Conservation (phyloP, 75 land plant species). For the Selaginella tamariscina region DNA sequence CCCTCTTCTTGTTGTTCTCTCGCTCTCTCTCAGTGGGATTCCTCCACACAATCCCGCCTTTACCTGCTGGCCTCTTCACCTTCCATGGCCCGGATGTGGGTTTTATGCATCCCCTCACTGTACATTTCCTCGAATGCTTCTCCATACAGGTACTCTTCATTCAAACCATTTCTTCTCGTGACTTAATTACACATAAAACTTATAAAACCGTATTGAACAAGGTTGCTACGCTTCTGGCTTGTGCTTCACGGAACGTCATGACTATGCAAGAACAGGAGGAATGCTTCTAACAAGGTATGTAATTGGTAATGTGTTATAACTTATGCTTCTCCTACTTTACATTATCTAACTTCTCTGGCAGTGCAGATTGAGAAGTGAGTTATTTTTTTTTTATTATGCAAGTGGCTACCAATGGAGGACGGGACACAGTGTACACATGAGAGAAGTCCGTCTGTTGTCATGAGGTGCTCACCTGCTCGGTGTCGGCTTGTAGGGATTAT, state of each 20-base stretch:
- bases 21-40: background rate
- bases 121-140: background rate
- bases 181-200: no score
- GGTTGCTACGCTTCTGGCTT: no score
- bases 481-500: no score
- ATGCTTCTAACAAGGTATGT: no score
- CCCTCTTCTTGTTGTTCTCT: slow-evolving; percentile 13
- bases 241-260: background rate
- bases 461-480: no score
- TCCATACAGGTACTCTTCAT: background rate
- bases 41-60: slow-evolving; percentile 1
- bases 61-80: background rate
- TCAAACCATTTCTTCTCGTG: no score
- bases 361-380: background rate
- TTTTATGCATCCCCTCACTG: slow-evolving; percentile 2
- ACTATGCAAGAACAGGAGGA: background rate
- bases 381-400: no score
- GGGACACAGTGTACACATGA: no score
- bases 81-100: slow-evolving; percentile 1
- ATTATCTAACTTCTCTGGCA: background rate
- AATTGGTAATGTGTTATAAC: no score
- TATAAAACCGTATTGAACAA: no score
- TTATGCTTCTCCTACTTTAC: background rate
- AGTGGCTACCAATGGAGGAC: no score
- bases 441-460: no score